Evolutionary conservation across 768 basidiomycete genomes (phyloP), one percentile per base, ranked within the genome.

Genomic region (Mrakia gelida): DNA sequence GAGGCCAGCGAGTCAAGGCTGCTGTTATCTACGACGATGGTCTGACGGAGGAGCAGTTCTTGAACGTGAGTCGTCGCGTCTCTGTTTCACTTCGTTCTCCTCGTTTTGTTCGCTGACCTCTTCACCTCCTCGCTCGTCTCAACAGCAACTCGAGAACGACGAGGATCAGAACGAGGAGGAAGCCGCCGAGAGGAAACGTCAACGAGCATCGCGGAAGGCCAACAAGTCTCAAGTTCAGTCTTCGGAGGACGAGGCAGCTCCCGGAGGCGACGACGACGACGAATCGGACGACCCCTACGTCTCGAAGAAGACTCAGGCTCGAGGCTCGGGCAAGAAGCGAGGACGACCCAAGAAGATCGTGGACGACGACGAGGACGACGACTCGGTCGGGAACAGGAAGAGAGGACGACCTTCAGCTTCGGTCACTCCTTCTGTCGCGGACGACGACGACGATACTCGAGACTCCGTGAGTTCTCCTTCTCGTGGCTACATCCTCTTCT

Each of bases 1-100:
- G 95, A 79, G 95, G 95, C 52, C 91, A 92, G 83, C 88, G 95
- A 81, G 88, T 89, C 78, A 88, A 94, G 80, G 92, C 90, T 77
- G 88, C 91, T 63, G 93, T 98, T 79, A 91, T 90, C 82, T 98
- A 98, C 82, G 95, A 92, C 78, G 96, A 98, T 82, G 95, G 95
- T 23, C 87, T 98, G 76, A 91, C 90, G 73, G 96, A 98, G 81
- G 96, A 97, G 82, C 91, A 95, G 81, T 97, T 94, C 92, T 89
- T 93, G 45, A 88, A 92, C 56, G 84, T 83, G 5, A 88, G 91
- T 91, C 38, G 41, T 34, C 41, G 41, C 67, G 11, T 5, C 38
- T 13, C 34, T 21, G 16, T 45, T 13, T 9, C 32, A 15, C 11
- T 26, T n/a, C 63, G 2, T 30, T 34, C 34, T 65, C 11, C 63